Conservation (phyloP, 2,329 filamentous ascomycete species). For the Grosmannia huntii region DNA sequence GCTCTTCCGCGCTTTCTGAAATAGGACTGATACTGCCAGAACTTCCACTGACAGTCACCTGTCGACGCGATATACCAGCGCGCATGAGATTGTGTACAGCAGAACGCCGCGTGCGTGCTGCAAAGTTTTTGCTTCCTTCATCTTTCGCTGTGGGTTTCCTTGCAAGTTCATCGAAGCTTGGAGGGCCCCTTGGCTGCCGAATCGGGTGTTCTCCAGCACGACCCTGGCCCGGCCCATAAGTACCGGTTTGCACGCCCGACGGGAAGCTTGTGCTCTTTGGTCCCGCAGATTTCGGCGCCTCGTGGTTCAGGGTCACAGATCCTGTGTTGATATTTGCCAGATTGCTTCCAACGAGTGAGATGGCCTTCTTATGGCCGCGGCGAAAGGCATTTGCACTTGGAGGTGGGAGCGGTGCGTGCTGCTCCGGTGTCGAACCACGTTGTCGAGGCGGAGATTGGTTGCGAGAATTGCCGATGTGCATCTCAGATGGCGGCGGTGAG, state of each 20-base stretch:
- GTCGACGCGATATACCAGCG: constrained; percentile 76
- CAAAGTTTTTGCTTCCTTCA: constrained; percentile 97
- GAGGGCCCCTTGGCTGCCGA: constrained; percentile 86
- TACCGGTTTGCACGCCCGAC: constrained; percentile 57
- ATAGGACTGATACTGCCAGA: constrained; percentile 77
- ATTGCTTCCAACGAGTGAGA: constrained; percentile 43
- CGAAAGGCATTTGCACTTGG: constrained; percentile 88
- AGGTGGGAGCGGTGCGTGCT: constrained; percentile 58
- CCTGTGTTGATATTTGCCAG: constrained; percentile 38
- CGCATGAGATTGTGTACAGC: constrained; percentile 86
- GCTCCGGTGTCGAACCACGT: constrained; percentile 54
- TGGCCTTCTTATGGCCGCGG: constrained; percentile 82
- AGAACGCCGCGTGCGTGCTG: constrained; percentile 78
- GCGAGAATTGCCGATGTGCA: constrained; percentile 38
- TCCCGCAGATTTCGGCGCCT: constrained; percentile 46
- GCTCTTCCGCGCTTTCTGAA: constrained; percentile 60
- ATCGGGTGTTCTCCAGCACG: constrained; percentile 90
- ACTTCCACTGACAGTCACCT: constrained; percentile 57
- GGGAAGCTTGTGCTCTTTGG: constrained; percentile 75
- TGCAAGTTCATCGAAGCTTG: constrained; percentile 79
- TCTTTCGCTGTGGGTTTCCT: constrained; percentile 83
- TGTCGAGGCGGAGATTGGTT: constrained; percentile 55
- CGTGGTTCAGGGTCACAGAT: constrained; percentile 16
- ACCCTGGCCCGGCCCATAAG: constrained; percentile 83
- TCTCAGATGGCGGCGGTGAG: constrained; percentile 60